phyloP scores from a whole-genome alignment of 1,284 basidiomycete genomes.

The Cryptococcus sp. region DNA sequence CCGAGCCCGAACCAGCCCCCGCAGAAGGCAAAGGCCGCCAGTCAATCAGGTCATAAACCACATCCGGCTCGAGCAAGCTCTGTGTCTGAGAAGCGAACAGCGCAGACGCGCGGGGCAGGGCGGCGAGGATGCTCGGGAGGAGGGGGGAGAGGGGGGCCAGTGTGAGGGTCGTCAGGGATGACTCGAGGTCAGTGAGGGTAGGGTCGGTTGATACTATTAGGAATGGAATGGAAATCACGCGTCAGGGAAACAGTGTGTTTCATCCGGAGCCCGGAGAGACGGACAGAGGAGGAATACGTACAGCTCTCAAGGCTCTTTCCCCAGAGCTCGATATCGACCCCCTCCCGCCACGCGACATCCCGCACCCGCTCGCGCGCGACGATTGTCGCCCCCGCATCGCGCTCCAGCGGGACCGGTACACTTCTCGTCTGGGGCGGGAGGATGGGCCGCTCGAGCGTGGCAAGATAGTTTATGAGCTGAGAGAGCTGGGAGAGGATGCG shows the following conservation, averaged over 20 bases:
- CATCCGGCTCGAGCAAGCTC: neutral
- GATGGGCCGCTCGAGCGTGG: conserved; percentile 32
- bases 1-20: too few species aligned
- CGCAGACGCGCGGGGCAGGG: conserved; percentile 24
- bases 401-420: conserved; percentile 4
- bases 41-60: neutral
- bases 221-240: neutral
- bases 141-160: conserved; percentile 6
- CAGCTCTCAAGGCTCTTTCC: conserved; percentile 26
- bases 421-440: conserved; percentile 23
- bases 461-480: conserved; percentile 26
- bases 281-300: conserved; percentile 7
- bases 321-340: conserved; percentile 35
- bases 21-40: neutral
- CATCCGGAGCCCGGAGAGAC: neutral
- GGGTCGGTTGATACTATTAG: conserved; percentile 4
- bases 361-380: conserved; percentile 27
- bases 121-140: conserved; percentile 9
- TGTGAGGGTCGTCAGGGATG: conserved; percentile 1
- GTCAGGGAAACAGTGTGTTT: too few species aligned
- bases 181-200: neutral
- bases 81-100: conserved; percentile 23
- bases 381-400: conserved; percentile 30
- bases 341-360: conserved; percentile 25
- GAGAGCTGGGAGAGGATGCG: conserved; percentile 28